Base-by-base conservation (phyloP, 2,329 filamentous ascomycete genomes). In the Diplodia intermedia region DNA sequence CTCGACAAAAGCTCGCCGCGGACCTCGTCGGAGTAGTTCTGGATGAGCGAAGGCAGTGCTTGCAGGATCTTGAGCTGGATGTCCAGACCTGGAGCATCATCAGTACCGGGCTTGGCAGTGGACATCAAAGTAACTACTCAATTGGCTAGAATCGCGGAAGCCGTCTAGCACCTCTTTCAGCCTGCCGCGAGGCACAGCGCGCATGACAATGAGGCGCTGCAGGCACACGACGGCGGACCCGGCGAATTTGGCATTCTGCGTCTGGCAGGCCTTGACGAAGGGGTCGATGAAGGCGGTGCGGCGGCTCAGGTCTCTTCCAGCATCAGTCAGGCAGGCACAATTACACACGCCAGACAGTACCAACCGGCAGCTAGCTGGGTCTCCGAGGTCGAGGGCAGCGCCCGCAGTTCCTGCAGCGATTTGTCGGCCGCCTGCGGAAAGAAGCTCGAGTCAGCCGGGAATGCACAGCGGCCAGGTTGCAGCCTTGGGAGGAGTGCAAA, bases 1-100 rank as follows among this genome's bases (percentile, higher is more conserved):
- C 88, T 92, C 33, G 93, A 91, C 49, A 99, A 85, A 40, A 97
- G 83, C 69, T 94, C 91, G 1, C 91, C 93, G 69, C 90, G 89
- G 47, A 99, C 82, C 68, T 97, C 91, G 43, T 86, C 85, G 0
- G 92, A 88, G 79, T 98, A 98, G 74, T 97, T 97, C 72, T 97
- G 94, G 29, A 98, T 81, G 43, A 99, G 80, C 1, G 93, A 92
- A 4, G 95, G 95, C 18, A 99, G 81, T 1, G 93, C 93, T 78
- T 99, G 95, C 15, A 99, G 83, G 65, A 98, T 95, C 79, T 98
- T 98, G 72, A 99, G 87, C 76, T 99, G 95, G 2, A 97, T 91
- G 80, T 99, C 95, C 69, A 97, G 83, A 63, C 84, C 86, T 87
- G 68, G 18, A 36, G 11, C 20, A 62, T 66, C 49, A 62, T 56